Evolutionary conservation across 75 land plant genomes (phyloP).

Genomic region (Pinus tabuliformis): DNA sequence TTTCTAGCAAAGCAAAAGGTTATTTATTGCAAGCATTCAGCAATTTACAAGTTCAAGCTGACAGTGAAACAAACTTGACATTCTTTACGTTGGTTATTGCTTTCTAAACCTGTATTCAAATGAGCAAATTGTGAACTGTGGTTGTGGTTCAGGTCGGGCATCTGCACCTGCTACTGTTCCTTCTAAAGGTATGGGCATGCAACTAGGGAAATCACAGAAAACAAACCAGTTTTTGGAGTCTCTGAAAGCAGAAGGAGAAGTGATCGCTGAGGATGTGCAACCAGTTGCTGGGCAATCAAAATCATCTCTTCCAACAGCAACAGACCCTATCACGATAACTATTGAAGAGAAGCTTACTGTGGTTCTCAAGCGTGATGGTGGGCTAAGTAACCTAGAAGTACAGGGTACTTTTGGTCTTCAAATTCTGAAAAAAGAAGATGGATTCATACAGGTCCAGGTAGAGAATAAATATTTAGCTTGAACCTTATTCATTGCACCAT

Average conservation of each 20-base stretch:
- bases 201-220: slow-evolving; percentile 77
- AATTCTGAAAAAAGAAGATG: slow-evolving; percentile 89
- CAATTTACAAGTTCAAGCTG: not conserved
- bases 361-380: slow-evolving; percentile 83
- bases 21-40: not conserved
- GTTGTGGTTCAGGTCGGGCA: slow-evolving; percentile 48
- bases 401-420: slow-evolving; percentile 83
- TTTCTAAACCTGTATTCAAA: not conserved
- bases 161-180: slow-evolving; percentile 77
- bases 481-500: not conserved
- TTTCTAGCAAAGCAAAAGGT: slow-evolving; percentile 83
- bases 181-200: slow-evolving; percentile 85
- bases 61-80: not conserved
- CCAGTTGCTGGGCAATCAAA: slow-evolving; percentile 42
- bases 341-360: slow-evolving; percentile 91
- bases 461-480: not conserved
- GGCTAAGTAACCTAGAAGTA: slow-evolving; percentile 82
- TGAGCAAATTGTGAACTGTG: not conserved
- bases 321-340: slow-evolving; percentile 81
- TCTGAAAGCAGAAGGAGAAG: slow-evolving; percentile 96
- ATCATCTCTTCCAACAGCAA: slow-evolving; percentile 43
- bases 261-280: slow-evolving; percentile 83
- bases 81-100: not conserved
- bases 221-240: slow-evolving; percentile 88
- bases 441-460: slow-evolving; percentile 91